Conservation (phyloP, 768 basidiomycete genomes). For the Suillus variegatus region DNA sequence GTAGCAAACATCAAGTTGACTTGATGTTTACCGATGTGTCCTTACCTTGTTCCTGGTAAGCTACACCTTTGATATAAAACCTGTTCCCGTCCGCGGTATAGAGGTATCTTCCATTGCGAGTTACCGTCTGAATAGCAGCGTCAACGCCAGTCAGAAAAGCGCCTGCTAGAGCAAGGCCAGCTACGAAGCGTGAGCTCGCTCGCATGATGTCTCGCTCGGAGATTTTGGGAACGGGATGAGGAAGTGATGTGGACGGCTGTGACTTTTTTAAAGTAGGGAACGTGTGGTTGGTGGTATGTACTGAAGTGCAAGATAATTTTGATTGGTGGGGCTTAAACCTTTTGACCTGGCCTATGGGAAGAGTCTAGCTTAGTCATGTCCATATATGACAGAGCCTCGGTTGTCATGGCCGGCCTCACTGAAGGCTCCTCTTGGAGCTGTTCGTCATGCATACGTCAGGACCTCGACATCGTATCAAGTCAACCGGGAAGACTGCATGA, state of each 20-base stretch:
- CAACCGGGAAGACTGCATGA: neutral
- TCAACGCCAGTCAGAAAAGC: constrained; percentile 49
- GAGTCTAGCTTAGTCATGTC: neutral
- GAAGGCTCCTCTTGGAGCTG: no score
- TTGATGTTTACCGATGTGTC: neutral
- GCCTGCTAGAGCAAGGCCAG: constrained; percentile 38
- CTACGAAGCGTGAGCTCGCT: constrained; percentile 20
- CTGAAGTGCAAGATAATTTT: neutral
- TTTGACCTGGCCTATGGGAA: neutral
- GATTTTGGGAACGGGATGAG: constrained; percentile 4
- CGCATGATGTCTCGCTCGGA: constrained; percentile 25
- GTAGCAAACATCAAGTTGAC: neutral
- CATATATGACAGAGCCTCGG: no score
- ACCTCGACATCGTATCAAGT: no score
- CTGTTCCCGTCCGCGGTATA: constrained; percentile 73
- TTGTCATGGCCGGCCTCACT: no score
- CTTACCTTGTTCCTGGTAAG: constrained; percentile 82
- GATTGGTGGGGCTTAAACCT: neutral
- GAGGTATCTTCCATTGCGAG: constrained; percentile 76
- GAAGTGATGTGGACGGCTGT: neutral
- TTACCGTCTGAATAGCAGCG: constrained; percentile 76
- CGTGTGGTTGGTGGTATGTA: constrained; percentile 3
- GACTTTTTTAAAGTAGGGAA: constrained; percentile 8
- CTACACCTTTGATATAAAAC: constrained; percentile 88
- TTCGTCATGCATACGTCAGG: no score